These are phyloP conservation scores for Hirsutella minnesotensis DNA, from an alignment of 2,329 filamentous ascomycete genomes.

Conservation along the genomic window DNA sequence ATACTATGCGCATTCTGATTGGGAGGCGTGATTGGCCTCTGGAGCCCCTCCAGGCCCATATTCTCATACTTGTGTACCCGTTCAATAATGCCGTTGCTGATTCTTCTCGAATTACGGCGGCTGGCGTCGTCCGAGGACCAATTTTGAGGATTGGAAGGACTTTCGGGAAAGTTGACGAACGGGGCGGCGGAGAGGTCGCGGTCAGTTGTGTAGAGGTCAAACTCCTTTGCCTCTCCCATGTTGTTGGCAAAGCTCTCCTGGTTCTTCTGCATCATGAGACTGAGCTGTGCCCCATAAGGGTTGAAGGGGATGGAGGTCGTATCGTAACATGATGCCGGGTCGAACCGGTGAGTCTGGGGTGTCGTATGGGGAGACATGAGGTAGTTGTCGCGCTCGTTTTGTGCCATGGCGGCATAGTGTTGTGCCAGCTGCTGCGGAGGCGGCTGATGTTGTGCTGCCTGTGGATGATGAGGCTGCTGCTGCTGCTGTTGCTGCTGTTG, in stretches of 20 bases:
- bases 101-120: slow-evolving; percentile 30
- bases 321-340: slow-evolving; percentile 32
- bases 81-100: slow-evolving; percentile 51
- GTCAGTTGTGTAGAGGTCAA: slow-evolving; percentile 36
- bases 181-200: slow-evolving; percentile 36
- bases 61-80: slow-evolving; percentile 48
- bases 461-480: too few relatives aligned
- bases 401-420: slow-evolving; percentile 17
- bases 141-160: slow-evolving; percentile 26
- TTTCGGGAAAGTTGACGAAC: slow-evolving; percentile 38
- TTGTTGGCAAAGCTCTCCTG: slow-evolving; percentile 29
- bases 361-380: slow-evolving; percentile 44
- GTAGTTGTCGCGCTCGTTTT: slow-evolving; percentile 39
- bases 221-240: slow-evolving; percentile 32
- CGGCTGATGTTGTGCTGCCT: too few relatives aligned
- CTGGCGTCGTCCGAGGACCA: slow-evolving; percentile 41
- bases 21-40: slow-evolving; percentile 50
- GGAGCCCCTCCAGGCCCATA: slow-evolving; percentile 29
- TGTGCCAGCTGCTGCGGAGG: slow-evolving; percentile 9
- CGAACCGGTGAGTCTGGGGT: slow-evolving; percentile 41
- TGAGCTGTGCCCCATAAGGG: slow-evolving; percentile 30
- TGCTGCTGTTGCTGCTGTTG: slow-evolving; percentile 7
- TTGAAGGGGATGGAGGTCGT: slow-evolving; percentile 34
- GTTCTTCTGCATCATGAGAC: slow-evolving; percentile 34
- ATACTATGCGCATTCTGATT: slow-evolving; percentile 48